Evolutionary conservation across 352 stramenopile genomes (phyloP), one percentile per base, ranked within the genome.

Genomic region (Pseudoperonospora humuli): DNA sequence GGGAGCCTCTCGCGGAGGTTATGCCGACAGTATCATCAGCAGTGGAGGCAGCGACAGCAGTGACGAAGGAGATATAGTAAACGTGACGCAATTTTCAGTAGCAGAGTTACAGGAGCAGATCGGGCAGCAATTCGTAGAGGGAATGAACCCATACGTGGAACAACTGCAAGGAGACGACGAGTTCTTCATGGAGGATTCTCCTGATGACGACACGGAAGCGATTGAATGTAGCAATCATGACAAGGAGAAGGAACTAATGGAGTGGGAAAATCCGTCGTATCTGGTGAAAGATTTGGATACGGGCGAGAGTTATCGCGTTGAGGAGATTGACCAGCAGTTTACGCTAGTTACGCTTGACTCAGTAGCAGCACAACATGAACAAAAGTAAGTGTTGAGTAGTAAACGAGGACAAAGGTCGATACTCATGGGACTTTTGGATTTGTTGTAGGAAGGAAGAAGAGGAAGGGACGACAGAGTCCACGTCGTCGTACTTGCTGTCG

Each of bases 241-340:
- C 3, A 53, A 64, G 14, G 60, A 71, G n/a, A 57, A 54, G 18
- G 43, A 63, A 7, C 28, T 70, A 10, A 48, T 70, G 5, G 67
- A 76, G 44, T 87, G 75, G 75, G 75, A 87, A 53, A 87, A 87
- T 39, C 75, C 75, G 44, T 83, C 70, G 17, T 90, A 90, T 44
- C 40, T 90, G 25, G 78, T 90, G 5, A 87, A 86, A 45, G 72
- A 90, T 47, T 62, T 90, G 29, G 78, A 90, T 51, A 87, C 72
- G 28, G 78, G 78, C 26, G 70, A 86, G 56, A 82, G 65, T 14
- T 90, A 87, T 44, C 59, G 74, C 18, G 75, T 90, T 3, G 78
- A 90, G 36, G 73, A 90, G 55, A 90, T 90, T 50, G 78, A 90
- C 39, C 75, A 86, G 57, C 74, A 86, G 33, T 90, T 86, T 39